phyloP scores from a whole-genome alignment of 2,329 filamentous ascomycete genomes.

The Cladosporium velox region DNA sequence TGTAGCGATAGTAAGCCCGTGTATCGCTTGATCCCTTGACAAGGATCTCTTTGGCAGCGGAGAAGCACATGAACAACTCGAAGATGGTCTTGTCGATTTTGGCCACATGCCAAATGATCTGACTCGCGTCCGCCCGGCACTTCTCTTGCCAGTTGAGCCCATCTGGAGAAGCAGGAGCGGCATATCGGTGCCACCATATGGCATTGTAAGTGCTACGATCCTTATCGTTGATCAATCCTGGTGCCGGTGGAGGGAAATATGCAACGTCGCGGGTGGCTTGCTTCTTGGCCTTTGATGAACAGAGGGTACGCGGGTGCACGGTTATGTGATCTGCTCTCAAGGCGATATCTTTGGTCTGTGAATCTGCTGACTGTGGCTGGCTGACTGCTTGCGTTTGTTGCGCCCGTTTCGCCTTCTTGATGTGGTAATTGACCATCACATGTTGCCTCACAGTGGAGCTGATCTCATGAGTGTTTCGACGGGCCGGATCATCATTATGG shows the following conservation, averaged over 20 bases:
- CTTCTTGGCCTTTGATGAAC: background rate
- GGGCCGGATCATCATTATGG: background rate
- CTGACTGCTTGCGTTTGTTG: background rate
- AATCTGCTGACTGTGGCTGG: background rate
- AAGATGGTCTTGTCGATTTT: background rate
- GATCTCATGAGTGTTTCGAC: background rate
- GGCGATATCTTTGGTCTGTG: background rate
- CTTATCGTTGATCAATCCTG: background rate
- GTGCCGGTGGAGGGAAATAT: background rate
- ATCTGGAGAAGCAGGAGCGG: background rate
- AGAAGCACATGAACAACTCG: background rate
- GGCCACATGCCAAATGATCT: background rate
- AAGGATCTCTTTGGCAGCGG: background rate
- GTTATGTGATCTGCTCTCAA: background rate
- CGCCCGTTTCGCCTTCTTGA: background rate
- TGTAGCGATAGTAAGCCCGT: background rate
- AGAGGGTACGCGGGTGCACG: background rate
- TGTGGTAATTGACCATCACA: background rate
- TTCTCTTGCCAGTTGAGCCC: background rate
- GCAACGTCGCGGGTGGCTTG: background rate
- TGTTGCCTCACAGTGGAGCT: background rate
- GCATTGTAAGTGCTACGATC: background rate
- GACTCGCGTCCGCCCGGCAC: background rate
- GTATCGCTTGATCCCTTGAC: background rate
- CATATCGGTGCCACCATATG: background rate